Percentiles rank a stretch among this genome's conserved stretches.
Evolutionary conservation across 768 basidiomycete genomes (phyloP).

Genomic region (Serendipita sp.): DNA sequence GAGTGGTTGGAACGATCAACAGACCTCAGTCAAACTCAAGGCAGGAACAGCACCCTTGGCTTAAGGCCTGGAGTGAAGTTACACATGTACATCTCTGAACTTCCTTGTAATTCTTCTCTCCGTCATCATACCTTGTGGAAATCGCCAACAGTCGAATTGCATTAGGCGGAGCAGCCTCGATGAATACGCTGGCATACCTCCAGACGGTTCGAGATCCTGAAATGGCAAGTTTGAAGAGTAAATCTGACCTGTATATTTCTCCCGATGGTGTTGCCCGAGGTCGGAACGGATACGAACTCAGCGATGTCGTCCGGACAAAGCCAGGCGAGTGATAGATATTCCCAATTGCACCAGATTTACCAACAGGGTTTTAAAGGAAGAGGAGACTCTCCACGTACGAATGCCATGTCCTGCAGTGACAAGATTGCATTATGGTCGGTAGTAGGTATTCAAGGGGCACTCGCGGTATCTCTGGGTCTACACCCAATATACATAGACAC

Average conservation of each 20-base stretch:
- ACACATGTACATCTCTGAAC: constrained; percentile 60
- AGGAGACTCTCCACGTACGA: constrained; percentile 68
- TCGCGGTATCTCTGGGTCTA: constrained; percentile 35
- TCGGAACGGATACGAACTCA: constrained; percentile 56
- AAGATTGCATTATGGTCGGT: constrained; percentile 82
- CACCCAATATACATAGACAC: constrained; percentile 45
- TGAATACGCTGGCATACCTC: constrained; percentile 49
- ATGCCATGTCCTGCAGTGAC: constrained; percentile 86
- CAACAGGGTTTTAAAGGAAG: constrained; percentile 19
- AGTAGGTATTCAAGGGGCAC: constrained; percentile 71
- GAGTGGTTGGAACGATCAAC: constrained; percentile 28
- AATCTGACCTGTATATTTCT: constrained; percentile 14
- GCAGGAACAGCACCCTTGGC: constrained; percentile 24
- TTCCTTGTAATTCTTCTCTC: constrained; percentile 31
- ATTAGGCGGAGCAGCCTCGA: constrained; percentile 81
- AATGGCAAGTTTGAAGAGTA: constrained; percentile 54
- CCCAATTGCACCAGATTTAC: not conserved
- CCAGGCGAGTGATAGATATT: constrained; percentile 34
- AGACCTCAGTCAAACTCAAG: not conserved
- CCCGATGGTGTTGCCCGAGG: constrained; percentile 41
- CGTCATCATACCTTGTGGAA: not conserved
- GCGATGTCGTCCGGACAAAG: constrained; percentile 77
- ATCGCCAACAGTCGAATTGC: not conserved
- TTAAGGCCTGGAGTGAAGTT: constrained; percentile 34
- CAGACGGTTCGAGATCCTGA: constrained; percentile 40